These are phyloP conservation scores for Sporothrix protearum DNA, from an alignment of 2,329 filamentous ascomycete species.

Conservation along the genomic window DNA sequence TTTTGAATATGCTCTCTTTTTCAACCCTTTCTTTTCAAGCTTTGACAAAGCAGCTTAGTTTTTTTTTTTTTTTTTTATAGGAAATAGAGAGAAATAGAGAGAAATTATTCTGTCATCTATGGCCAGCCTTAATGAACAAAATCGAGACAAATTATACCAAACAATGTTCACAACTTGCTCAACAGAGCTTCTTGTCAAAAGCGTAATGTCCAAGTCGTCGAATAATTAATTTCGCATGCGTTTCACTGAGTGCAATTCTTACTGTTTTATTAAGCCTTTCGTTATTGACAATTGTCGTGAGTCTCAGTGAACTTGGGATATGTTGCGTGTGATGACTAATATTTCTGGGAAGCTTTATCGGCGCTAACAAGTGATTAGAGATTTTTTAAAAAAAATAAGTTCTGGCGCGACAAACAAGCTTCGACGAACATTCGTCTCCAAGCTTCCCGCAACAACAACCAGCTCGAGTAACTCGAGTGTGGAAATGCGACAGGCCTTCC, in stretches of 20 bases:
- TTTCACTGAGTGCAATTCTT: too few species aligned
- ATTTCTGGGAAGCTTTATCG: not conserved
- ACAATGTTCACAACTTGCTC: too few species aligned
- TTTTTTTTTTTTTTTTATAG: too few species aligned
- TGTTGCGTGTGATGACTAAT: not conserved
- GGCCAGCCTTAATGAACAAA: too few species aligned
- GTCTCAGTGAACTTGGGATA: not conserved
- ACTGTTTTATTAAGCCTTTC: too few species aligned
- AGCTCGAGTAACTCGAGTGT: not conserved
- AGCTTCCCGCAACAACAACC: not conserved
- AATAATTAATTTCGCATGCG: too few species aligned
- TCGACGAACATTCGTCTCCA: not conserved
- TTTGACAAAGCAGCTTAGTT: too few species aligned
- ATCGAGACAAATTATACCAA: too few species aligned
- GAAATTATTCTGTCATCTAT: too few species aligned
- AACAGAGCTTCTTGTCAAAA: too few species aligned
- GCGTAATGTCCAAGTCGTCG: too few species aligned
- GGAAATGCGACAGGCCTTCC: not conserved
- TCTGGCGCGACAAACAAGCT: not conserved
- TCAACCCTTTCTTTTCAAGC: not conserved
- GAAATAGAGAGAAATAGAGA: too few species aligned
- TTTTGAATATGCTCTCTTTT: not conserved
- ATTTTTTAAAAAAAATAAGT: not conserved
- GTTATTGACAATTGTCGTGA: not conserved
- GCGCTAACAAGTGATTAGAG: not conserved